A percentile compares a stretch with the other conserved stretches of the same genome.
phyloP scores from a whole-genome alignment of 2,329 filamentous ascomycete genomes.

The Fusarium neocosmosporiellum region DNA sequence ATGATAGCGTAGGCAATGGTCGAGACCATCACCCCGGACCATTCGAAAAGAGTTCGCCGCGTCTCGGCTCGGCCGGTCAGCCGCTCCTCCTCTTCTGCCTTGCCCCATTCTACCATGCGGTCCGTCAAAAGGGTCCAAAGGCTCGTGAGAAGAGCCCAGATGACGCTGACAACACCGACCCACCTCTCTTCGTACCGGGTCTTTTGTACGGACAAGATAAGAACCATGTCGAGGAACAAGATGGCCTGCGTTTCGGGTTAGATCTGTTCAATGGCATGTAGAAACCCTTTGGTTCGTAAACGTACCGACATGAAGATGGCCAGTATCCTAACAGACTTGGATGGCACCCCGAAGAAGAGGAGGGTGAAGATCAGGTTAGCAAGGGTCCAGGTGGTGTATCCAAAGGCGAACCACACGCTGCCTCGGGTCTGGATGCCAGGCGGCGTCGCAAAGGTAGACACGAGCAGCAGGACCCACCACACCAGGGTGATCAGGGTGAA shows the following conservation, averaged over 20 bases:
- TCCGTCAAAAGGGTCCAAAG: slow-evolving; percentile 84
- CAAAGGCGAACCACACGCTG: slow-evolving; percentile 91
- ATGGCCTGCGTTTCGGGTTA: slow-evolving; percentile 41
- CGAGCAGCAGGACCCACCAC: slow-evolving; percentile 95
- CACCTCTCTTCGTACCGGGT: slow-evolving; percentile 88
- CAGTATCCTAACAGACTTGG: slow-evolving; percentile 79
- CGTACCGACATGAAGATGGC: slow-evolving; percentile 70
- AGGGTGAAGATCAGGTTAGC: slow-evolving; percentile 81
- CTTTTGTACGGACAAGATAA: slow-evolving; percentile 80
- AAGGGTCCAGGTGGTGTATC: slow-evolving; percentile 82
- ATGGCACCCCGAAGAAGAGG: slow-evolving; percentile 89
- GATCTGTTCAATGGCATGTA: slow-evolving; percentile 22
- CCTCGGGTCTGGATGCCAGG: slow-evolving; percentile 87
- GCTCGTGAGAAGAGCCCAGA: slow-evolving; percentile 83
- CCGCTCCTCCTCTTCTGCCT: slow-evolving; percentile 90
- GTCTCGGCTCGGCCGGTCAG: slow-evolving; percentile 91
- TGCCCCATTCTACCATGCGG: slow-evolving; percentile 88
- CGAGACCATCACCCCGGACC: slow-evolving; percentile 81
- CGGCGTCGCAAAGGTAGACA: slow-evolving; percentile 90
- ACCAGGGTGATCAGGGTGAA: slow-evolving; percentile 81
- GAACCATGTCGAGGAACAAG: slow-evolving; percentile 73
- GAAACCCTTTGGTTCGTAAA: neutral
- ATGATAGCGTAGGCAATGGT: slow-evolving; percentile 78
- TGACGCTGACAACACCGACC: slow-evolving; percentile 86
- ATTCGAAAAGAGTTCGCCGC: slow-evolving; percentile 83